Percentiles rank a stretch among this genome's conserved stretches.
Conservation (phyloP, 495 filamentous ascomycete species). For the Penicillium ucsense region DNA sequence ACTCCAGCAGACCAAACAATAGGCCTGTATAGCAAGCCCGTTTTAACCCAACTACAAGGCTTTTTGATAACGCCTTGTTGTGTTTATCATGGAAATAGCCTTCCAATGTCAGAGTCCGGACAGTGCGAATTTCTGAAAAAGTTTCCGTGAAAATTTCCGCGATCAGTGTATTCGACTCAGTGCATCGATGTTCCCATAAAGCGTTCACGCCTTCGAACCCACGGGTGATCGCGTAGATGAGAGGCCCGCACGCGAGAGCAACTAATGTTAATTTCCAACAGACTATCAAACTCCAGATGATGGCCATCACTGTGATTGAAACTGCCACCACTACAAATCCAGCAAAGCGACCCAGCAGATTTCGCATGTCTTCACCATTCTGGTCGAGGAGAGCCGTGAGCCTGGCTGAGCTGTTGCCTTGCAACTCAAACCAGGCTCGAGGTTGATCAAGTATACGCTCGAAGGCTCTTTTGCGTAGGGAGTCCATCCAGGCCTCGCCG, state of each 20-base stretch:
- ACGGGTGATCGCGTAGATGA: conserved; percentile 56
- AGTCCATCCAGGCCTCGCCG: conserved; percentile 73
- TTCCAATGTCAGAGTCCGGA: conserved; percentile 71
- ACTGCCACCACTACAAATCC: conserved; percentile 55
- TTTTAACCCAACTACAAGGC: conserved; percentile 21
- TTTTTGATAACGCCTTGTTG: conserved; percentile 29
- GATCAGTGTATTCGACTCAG: conserved; percentile 45
- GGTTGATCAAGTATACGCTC: conserved; percentile 69
- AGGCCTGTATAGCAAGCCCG: conserved; percentile 52
- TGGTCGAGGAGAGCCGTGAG: conserved; percentile 67
- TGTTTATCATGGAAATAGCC: conserved; percentile 63
- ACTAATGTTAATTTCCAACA: conserved; percentile 81
- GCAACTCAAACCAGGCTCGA: conserved; percentile 70
- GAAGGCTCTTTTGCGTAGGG: conserved; percentile 58
- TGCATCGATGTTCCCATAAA: conserved; percentile 61
- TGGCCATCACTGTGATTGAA: conserved; percentile 52
- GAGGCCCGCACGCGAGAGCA: conserved; percentile 55
- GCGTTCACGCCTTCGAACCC: conserved; percentile 51
- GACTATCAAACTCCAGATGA: conserved; percentile 63
- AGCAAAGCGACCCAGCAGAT: conserved; percentile 68
- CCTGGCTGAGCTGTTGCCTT: conserved; percentile 50
- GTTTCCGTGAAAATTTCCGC: conserved; percentile 64
- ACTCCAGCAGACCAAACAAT: conserved; percentile 69
- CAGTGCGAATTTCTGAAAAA: conserved; percentile 72
- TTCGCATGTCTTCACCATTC: conserved; percentile 80